These are phyloP conservation scores for Linnemannia schmuckeri DNA, from an alignment of 192 early-diverging fungal genomes.

Conservation along the genomic window DNA sequence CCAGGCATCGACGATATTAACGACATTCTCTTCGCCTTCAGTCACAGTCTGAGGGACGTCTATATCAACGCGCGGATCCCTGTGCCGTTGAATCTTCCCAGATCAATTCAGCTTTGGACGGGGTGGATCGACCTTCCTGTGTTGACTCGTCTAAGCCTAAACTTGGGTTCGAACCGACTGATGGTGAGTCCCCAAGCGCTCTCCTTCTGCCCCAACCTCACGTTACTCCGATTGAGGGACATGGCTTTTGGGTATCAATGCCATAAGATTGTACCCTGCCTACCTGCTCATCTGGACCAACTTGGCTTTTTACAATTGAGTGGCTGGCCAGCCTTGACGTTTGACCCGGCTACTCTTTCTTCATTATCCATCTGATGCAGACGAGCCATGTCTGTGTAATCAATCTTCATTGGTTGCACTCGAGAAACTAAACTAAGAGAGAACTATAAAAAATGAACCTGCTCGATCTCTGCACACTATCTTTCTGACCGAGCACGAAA, in stretches of 20 bases:
- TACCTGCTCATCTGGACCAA: neutral
- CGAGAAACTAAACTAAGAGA: too few species aligned
- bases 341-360: neutral
- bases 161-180: neutral
- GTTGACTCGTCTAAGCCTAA: neutral
- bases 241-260: neutral
- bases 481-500: too few species aligned
- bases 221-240: neutral
- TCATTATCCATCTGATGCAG: too few species aligned
- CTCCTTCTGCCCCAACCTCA: neutral
- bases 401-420: too few species aligned
- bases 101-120: neutral
- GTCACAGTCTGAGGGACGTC: neutral
- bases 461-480: too few species aligned
- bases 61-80: neutral
- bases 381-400: too few species aligned
- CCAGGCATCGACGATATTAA: neutral
- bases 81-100: neutral
- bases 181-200: neutral
- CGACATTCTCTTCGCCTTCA: neutral
- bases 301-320: neutral
- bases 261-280: neutral
- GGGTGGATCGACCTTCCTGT: neutral
- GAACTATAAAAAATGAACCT: too few species aligned
- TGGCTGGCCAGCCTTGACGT: neutral